Base-by-base conservation (phyloP, 371 early-diverging fungal genomes). In the Rhizopus microsporus region DNA sequence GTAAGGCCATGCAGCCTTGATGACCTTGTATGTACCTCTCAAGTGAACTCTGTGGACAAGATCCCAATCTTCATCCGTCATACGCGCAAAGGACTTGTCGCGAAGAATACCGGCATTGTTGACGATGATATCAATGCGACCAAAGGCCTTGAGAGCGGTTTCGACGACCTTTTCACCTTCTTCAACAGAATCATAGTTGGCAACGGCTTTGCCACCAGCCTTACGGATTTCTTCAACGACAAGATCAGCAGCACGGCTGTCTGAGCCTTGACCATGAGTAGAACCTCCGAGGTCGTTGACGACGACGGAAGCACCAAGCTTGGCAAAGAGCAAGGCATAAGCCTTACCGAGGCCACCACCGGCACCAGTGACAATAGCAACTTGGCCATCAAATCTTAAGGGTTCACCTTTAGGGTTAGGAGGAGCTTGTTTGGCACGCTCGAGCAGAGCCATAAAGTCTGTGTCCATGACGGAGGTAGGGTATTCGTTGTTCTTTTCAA, bases 91-190 rank as follows among this genome's bases (percentile, higher is more conserved):
- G 35, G 95, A 91, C 63, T 91, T 92, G 80, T 99, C 99, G 67
- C 96, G 93, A 60, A 98, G 82, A 51, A 98, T 97, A 59, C 95
- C 98, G 29, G 99, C 99, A 68, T 99, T 99, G 82, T 98, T 98
- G 71, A 99, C 88, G 43, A 99, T 63, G 58, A 98, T 87, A 75
- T 98, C 98, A 59, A 99, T 78, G 29, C 93, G 87, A 4, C 99
- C 99, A 69, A 93, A 99, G 32, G 93, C 92, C 77, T 93, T 86
- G 62, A 99, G 67, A 2, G 99, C 98, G 7, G 97, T 93, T 68
- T 94, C 93, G 45, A 99, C 93, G 51, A 99, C 93, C 83, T 93
- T 93, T 32, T 96, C 96, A 57, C 98, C 98, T 42, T 96, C 90
- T 55, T 95, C 92, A 15, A 99, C 99, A 35, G 95, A 94, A 80